These are phyloP conservation scores for Pisolithus tinctorius DNA, from an alignment of 768 basidiomycete genomes.

Conservation along the genomic window DNA sequence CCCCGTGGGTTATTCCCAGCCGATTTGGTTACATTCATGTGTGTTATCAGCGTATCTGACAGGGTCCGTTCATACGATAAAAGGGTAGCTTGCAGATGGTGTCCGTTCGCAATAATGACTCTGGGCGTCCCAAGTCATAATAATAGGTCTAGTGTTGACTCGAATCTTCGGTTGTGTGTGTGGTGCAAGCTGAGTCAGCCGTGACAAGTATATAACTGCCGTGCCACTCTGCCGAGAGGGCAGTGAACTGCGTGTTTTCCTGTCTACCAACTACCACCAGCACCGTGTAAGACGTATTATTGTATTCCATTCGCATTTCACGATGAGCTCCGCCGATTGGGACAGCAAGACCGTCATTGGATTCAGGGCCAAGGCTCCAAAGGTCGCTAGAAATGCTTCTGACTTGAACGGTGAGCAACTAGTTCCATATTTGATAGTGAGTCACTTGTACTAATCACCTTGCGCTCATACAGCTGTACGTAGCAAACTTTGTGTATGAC, in stretches of 20 bases:
- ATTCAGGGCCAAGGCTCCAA: conserved; percentile 52
- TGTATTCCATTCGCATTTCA: conserved; percentile 8
- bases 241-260: not conserved
- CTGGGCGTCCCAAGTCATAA: too few species aligned
- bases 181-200: too few species aligned
- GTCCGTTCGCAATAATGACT: too few species aligned
- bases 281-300: not conserved
- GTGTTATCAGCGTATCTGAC: too few species aligned
- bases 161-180: too few species aligned
- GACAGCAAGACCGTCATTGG: conserved; percentile 72
- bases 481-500: conserved; percentile 1
- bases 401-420: conserved; percentile 46
- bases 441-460: conserved; percentile 9
- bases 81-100: too few species aligned
- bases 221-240: too few species aligned
- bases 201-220: too few species aligned
- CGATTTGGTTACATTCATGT: too few species aligned
- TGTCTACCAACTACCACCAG: not conserved
- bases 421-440: not conserved
- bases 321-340: conserved; percentile 56
- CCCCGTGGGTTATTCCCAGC: too few species aligned
- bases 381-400: conserved; percentile 53
- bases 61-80: too few species aligned
- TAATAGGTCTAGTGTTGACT: too few species aligned
- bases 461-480: conserved; percentile 44